Base-by-base conservation (phyloP, 768 basidiomycete species). In the Hygrophoropsis aurantiaca region DNA sequence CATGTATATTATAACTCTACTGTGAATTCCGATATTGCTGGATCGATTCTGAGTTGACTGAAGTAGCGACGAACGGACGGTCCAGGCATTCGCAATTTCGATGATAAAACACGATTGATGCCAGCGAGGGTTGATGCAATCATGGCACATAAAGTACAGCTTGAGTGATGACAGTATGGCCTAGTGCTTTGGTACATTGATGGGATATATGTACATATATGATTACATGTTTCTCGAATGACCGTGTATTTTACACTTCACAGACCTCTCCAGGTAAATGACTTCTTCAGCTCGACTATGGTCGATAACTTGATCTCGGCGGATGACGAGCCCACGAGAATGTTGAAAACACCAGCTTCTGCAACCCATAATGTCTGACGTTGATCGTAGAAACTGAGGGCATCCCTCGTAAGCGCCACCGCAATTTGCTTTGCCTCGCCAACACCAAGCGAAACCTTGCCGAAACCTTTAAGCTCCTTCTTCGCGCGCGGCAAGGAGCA, bases 351-450 rank as follows among this genome's bases (percentile, higher is more conserved):
- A 2, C 80, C 80, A 25, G 60, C 65, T 58, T 79, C 79, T 27
- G 71, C 77, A 19, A 77, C 59, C 79, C 79, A 80, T 21, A 58
- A 41, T 35, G 56, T 58, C 45, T 61, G 63, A 38, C 66, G 62
- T 32, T 77, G 74, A 43, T 80, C 74, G 50, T 70, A 77, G 61
- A 71, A 76, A n/a, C 74, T 61, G 18, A 81, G 59, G 1, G 79
- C 77, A 37, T 78, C 73, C 52, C 72, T 69, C 43, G 76, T 70
- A 15, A 82, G 61, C 3, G 57, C 37, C 30, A 81, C 50, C 6
- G 55, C 57, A 15, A 74, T 70, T 11, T 11, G 56, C 55, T 72
- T 69, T 16, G 49, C 65, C 58, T 78, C 72, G 9, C 77, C 79
- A 1, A 75, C 65, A 82, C 57, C 33, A 9, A 39, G n/a, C 6